Base-by-base conservation (phyloP, 352 stramenopile species). In the Ochromonadaceae sp. region DNA sequence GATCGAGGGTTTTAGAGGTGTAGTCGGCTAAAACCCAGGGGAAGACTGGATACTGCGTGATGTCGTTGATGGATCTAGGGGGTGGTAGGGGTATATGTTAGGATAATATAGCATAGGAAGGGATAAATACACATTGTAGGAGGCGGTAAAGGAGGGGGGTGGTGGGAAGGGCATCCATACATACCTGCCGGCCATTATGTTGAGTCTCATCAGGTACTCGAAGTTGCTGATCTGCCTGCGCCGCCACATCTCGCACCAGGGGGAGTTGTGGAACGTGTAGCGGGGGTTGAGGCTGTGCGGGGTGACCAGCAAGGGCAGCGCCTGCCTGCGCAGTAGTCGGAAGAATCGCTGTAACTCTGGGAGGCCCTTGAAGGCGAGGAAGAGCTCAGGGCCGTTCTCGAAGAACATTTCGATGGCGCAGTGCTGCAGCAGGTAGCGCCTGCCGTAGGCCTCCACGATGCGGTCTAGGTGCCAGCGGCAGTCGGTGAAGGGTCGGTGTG, bases 11-110 rank as follows among this genome's bases (percentile, higher is more conserved):
- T 28, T 85, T 70, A 2, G 59, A 73, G 3, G 78, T 83, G 72
- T 98, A 99, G 76, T 99, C 94, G 15, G 80, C 71, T 14, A 99
- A 68, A 17, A 99, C 78, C 94, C 94, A 99, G 17, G 93, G 94
- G 67, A 99, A 98, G 9, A 98, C 89, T 20, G 94, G 92, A 74
- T 99, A 99, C 72, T 96, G 89, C 22, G 90, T 96, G 40, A 91
- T 77, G 67, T 91, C 83, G 69, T 88, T 90, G 72, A 89, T 89
- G 14, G 77, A 70, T 9, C 72, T n/a, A n/a, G n/a, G n/a, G n/a
- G n/a, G n/a, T 46, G n/a, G 20, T 46, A 46, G 40, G 20, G n/a
- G n/a, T n/a, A n/a, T n/a, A n/a, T n/a, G n/a, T n/a, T n/a, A n/a
- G n/a, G n/a, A n/a, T n/a, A n/a, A n/a, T n/a, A n/a, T n/a, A n/a